Conservation (phyloP, 768 basidiomycete species). For the Cytidiella melzeri region DNA sequence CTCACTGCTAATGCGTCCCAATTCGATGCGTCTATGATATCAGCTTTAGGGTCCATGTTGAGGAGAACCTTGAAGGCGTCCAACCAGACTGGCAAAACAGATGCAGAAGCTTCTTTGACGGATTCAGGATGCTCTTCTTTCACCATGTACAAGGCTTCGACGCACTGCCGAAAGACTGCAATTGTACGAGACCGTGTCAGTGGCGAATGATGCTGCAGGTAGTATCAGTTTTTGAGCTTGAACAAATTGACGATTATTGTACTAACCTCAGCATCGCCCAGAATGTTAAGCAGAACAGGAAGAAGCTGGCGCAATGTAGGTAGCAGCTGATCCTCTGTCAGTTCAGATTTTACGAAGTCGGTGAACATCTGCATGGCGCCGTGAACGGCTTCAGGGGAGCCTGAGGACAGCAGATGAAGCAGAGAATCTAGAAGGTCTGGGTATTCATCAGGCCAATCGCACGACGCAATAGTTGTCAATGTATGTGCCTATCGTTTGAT, state of each 20-base stretch:
- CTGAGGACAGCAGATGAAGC: conserved; percentile 70
- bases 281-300: conserved; percentile 75
- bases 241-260: not conserved
- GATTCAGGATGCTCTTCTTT: conserved; percentile 87
- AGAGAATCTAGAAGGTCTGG: conserved; percentile 77
- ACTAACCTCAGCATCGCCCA: conserved; percentile 69
- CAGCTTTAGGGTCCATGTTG: conserved; percentile 52
- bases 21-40: conserved; percentile 48
- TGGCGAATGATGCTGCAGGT: conserved; percentile 49
- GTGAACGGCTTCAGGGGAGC: conserved; percentile 72
- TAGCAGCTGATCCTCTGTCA: conserved; percentile 92
- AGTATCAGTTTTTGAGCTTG: not conserved
- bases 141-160: conserved; percentile 89
- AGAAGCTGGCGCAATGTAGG: conserved; percentile 86
- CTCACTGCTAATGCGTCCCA: conserved; percentile 84
- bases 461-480: conserved; percentile 81
- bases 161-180: conserved; percentile 85
- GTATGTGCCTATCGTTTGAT: conserved; percentile 64
- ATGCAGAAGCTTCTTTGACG: conserved; percentile 74
- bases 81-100: conserved; percentile 88
- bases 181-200: conserved; percentile 82
- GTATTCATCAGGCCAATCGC: conserved; percentile 97
- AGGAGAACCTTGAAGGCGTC: conserved; percentile 81
- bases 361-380: conserved; percentile 95
- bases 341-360: conserved; percentile 88